Evolutionary conservation across 2,329 filamentous ascomycete genomes (phyloP).

Genomic region (Raffaelea ambrosiae): DNA sequence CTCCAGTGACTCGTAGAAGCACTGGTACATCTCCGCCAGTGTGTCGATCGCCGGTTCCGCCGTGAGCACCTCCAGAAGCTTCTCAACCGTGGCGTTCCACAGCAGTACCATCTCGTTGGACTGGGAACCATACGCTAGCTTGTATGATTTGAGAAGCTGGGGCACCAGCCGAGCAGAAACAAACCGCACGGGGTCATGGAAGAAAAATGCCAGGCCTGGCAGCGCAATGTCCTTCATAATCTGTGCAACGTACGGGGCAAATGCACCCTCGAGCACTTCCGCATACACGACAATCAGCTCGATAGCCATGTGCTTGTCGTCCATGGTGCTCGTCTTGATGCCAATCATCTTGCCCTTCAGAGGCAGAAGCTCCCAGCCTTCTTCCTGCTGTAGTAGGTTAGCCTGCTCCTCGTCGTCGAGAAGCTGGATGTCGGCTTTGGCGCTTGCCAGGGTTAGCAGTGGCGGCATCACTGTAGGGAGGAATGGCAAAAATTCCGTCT

Average conservation of each 20-base stretch:
- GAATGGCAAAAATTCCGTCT: conserved; percentile 84
- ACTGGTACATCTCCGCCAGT: conserved; percentile 97
- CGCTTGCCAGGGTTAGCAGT: conserved; percentile 78
- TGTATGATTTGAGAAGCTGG: conserved; percentile 86
- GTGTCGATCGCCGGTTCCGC: conserved; percentile 95
- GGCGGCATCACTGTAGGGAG: conserved; percentile 91
- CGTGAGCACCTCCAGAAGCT: conserved; percentile 85
- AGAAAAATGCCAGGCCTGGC: conserved; percentile 93
- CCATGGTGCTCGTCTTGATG: conserved; percentile 91
- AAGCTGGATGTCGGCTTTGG: conserved; percentile 95
- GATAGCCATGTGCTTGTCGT: conserved; percentile 99
- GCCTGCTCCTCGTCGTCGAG: conserved; percentile 93
- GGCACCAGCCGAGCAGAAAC: conserved; percentile 93
- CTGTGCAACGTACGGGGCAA: conserved; percentile 83
- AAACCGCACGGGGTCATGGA: conserved; percentile 94
- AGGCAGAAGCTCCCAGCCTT: conserved; percentile 95
- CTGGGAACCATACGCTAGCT: conserved; percentile 76
- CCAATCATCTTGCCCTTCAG: conserved; percentile 97
- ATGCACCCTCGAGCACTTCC: conserved; percentile 85
- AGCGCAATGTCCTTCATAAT: conserved; percentile 97
- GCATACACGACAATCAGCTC: conserved; percentile 96
- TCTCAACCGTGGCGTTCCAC: conserved; percentile 79
- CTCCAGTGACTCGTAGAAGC: conserved; percentile 97
- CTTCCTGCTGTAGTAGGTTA: conserved; percentile 84
- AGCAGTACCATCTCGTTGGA: conserved; percentile 73